Base-by-base conservation (phyloP, 148 eudicot genomes). In the Gaultheria prostrata region DNA sequence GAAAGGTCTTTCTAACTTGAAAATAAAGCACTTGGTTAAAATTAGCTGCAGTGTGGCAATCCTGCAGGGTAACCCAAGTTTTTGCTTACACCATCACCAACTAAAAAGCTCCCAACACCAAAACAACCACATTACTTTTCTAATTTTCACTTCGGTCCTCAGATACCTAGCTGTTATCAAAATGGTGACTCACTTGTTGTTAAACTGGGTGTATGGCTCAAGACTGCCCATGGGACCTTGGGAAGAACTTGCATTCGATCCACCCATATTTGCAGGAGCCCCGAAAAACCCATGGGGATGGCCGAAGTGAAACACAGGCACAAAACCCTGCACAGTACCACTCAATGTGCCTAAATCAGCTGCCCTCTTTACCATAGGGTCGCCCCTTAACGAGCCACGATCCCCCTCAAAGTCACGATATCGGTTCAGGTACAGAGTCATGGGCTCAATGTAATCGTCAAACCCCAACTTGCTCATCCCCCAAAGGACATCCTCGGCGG, bases 391-490 rank as follows among this genome's bases (percentile, higher is more conserved):
- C 1, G 94, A 85, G 18, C 95, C 93, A 50, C 97, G 95, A 11
- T 95, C 98, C 4, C 97, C 97, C 39, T 93, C 98, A 14, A 88
- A 84, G 83, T 95, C 97, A 20, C 98, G 90, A 80, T 91, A 93
- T 10, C 97, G 92, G 78, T 93, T 94, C 43, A 96, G 85, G 88
- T 94, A 96, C 7, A 96, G 72, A 2, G 99, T 94, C 30, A 96
- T 91, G 0, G 98, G 99, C 89, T 94, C 98, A 18, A 96, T 91
- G 87, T 96, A 96, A 89, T 96, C 98, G 53, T 96, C 98, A 33
- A 96, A 96, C 0, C 99, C 99, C 1, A 96, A 91, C 87, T 92
- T 96, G 91, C 94, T 93, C 99, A 96, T 94, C 9, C 98, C 98
- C 99, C 99, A 94, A 0, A 94, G 87, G 6, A 96, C 94, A 48